phyloP scores from a whole-genome alignment of 1,284 basidiomycete species.

The Hemileia vastatrix region DNA sequence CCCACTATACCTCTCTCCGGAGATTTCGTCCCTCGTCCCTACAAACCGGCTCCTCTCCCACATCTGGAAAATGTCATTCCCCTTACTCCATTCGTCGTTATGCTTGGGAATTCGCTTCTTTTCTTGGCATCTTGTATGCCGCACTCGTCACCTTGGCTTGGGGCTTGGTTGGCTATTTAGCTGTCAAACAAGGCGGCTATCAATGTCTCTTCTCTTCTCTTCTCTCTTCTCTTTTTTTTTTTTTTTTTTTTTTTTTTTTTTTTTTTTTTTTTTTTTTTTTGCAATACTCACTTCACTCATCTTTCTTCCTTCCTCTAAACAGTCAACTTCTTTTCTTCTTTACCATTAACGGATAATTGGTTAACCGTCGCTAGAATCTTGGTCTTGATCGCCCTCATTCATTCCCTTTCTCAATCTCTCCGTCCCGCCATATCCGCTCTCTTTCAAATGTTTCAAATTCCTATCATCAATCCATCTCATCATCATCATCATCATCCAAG shows the following conservation, averaged over 20 bases:
- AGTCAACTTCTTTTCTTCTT: conserved; percentile 32
- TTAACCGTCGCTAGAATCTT: conserved; percentile 29
- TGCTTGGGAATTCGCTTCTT: conserved; percentile 33
- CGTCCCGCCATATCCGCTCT: conserved; percentile 22
- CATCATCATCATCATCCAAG: not conserved
- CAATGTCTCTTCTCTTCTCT: not conserved
- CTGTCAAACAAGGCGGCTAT: conserved; percentile 24
- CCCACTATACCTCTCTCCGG: conserved; percentile 23
- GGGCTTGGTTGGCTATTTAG: conserved; percentile 36
- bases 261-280: not conserved
- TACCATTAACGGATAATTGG: conserved; percentile 31
- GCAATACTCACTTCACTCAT: not conserved
- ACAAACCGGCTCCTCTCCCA: not conserved
- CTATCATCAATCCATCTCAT: not conserved
- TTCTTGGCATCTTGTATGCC: conserved; percentile 27
- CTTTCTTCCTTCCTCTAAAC: not conserved
- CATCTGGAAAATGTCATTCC: conserved; percentile 13
- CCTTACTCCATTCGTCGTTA: conserved; percentile 30
- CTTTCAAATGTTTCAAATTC: conserved; percentile 22
- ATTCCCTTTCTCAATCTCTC: conserved; percentile 22
- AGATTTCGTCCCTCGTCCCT: conserved; percentile 4
- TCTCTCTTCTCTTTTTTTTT: not conserved
- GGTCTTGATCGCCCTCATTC: conserved; percentile 28
- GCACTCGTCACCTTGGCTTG: conserved; percentile 32
- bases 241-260: not conserved